phyloP scores from a whole-genome alignment of 2,329 filamentous ascomycete species.

The Botrytis byssoidea region DNA sequence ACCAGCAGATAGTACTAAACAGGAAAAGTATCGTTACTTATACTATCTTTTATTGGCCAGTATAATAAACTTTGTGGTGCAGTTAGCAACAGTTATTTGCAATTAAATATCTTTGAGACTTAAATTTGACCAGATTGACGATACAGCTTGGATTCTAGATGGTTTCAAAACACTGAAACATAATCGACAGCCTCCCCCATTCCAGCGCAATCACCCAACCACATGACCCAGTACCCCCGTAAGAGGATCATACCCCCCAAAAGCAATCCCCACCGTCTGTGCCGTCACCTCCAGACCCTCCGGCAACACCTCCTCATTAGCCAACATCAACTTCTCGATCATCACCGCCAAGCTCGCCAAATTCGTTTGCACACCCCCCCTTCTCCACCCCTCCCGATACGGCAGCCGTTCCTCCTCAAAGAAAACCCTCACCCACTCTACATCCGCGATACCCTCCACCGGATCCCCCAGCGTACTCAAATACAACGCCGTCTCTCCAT shows the following conservation, averaged over 20 bases:
- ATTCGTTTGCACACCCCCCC: constrained; percentile 48
- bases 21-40: too few species aligned
- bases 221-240: not conserved
- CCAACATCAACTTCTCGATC: constrained; percentile 66
- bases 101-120: too few species aligned
- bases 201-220: not conserved
- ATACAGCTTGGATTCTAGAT: not conserved
- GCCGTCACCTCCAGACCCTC: not conserved
- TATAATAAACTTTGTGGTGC: not conserved
- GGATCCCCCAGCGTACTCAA: not conserved
- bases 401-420: constrained; percentile 17
- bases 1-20: too few species aligned
- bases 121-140: not conserved
- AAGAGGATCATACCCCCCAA: not conserved
- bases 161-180: not conserved
- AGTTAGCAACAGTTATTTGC: not conserved
- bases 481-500: constrained; percentile 2
- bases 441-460: not conserved
- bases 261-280: constrained; percentile 1
- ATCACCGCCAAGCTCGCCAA: constrained; percentile 69
- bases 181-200: not conserved
- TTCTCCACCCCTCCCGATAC: constrained; percentile 37
- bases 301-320: not conserved
- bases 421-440: constrained; percentile 1
- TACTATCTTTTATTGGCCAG: too few species aligned